A percentile compares a stretch with the other conserved stretches of the same genome.
phyloP scores from a whole-genome alignment of 345 rosid genomes.

The Reutealis trisperma region DNA sequence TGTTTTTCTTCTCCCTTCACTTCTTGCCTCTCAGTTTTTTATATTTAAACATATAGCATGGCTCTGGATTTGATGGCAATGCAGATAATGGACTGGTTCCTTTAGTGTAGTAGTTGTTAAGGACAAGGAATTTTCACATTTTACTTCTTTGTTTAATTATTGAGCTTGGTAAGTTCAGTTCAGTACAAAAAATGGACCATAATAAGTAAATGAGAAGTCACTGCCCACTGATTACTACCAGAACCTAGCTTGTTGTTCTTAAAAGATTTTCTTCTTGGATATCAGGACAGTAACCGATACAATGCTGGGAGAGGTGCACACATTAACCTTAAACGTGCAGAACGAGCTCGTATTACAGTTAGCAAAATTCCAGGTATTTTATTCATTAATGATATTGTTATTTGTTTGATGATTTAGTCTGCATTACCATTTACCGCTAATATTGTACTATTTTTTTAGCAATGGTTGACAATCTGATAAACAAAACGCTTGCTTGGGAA shows the following conservation, averaged over 20 bases:
- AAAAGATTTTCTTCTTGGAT: slow-evolving; percentile 11
- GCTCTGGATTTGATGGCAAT: not conserved
- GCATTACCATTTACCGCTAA: slow-evolving; percentile 16
- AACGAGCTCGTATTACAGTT: slow-evolving; percentile 76
- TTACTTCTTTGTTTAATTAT: not conserved
- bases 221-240: not conserved
- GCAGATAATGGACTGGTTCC: not conserved
- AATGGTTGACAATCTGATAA: slow-evolving; percentile 82
- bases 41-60: not conserved
- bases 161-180: not conserved
- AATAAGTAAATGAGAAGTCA: slow-evolving; percentile 3
- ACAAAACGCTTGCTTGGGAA: slow-evolving; percentile 80
- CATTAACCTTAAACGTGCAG: slow-evolving; percentile 91
- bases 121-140: not conserved
- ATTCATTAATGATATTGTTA: not conserved
- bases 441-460: slow-evolving; percentile 42
- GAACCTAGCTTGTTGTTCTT: not conserved
- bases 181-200: not conserved
- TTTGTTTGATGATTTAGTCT: slow-evolving; percentile 10
- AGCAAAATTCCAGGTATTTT: slow-evolving; percentile 80
- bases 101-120: not conserved
- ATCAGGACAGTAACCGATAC: slow-evolving; percentile 79
- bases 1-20: not conserved
- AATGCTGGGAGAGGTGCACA: slow-evolving; percentile 94
- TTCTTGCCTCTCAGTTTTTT: not conserved